Evolutionary conservation across 305 asterid species (phyloP).

Genomic region (Solanum hybrid): DNA sequence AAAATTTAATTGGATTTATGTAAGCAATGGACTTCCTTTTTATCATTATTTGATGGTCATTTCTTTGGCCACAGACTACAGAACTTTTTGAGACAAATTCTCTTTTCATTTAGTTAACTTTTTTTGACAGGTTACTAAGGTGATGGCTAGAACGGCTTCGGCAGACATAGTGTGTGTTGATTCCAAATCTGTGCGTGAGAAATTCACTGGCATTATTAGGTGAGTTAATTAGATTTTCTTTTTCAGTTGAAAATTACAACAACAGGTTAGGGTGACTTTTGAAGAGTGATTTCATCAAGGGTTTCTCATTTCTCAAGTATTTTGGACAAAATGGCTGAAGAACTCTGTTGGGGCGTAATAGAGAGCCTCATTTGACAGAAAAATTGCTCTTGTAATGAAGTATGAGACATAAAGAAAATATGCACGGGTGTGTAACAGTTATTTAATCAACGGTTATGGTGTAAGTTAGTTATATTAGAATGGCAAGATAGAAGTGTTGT

Average conservation of each 20-base stretch:
- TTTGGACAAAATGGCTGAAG: neutral
- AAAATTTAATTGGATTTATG: neutral
- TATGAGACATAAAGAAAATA: neutral
- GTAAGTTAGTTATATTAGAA: neutral
- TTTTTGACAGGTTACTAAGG: conserved; percentile 64
- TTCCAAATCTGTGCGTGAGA: conserved; percentile 68
- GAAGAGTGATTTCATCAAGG: neutral
- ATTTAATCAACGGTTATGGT: neutral
- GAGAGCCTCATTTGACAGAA: neutral
- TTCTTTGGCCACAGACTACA: neutral
- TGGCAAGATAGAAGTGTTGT: neutral
- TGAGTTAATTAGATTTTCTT: conserved; percentile 4
- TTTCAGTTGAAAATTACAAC: neutral
- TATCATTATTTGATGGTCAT: neutral
- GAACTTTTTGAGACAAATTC: neutral
- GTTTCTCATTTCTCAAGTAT: neutral
- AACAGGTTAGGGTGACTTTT: neutral
- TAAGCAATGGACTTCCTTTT: neutral
- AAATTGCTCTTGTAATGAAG: neutral
- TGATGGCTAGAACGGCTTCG: conserved; percentile 86
- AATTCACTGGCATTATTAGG: conserved; percentile 84
- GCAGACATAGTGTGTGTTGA: conserved; percentile 84
- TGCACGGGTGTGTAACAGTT: neutral
- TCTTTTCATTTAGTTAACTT: neutral
- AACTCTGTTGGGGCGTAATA: neutral